Base-by-base conservation (phyloP, 768 basidiomycete species). In the Coprinopsis sp. region DNA sequence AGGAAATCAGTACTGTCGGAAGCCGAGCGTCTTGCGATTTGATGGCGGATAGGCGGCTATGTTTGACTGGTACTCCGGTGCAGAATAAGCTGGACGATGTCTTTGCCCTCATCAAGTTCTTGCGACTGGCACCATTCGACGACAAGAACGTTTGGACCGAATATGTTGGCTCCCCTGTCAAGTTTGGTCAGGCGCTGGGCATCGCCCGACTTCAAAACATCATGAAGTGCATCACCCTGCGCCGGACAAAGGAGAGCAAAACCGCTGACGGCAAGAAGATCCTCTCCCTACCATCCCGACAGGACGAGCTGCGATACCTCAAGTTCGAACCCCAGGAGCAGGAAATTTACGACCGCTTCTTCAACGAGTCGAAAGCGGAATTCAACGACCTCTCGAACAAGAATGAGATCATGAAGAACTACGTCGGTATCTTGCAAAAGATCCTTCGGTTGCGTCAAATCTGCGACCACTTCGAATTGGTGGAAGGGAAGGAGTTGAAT, bases 41-140 rank as follows among this genome's bases (percentile, higher is more conserved):
- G 39, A 78, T 87, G 64, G 91, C 96, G 13, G 91, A 97, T 60
- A 83, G 96, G 43, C 83, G 96, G 13, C 72, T 97, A 33, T 94
- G 91, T 64, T 72, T 99, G 31, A 94, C 94, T n/a, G 96, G 96
- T 46, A 99, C 96, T 6, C 96, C 96, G 1, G 92, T 99, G 29
- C 96, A 99, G 70, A 99, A 99, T 74, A 96, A 95, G 66, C 79
- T 98, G 43, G 96, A 98, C 67, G 96, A 99, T 60, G 87, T 99
- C 40, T 98, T 87, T 64, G 96, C 96, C 4, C 74, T 99, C 49
- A 83, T 99, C 74, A 96, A 96, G 66, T 98, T 99, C 68, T 68
- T 99, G 45, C 86, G 93, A 18, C 65, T 98, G 56, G 77, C 82
- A 19, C 96, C 96, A 1, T 85, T 98, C 55, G 89, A 96, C 59